Conservation (phyloP, 176 grass and related monocot species). For the Pontederia crassipes region DNA sequence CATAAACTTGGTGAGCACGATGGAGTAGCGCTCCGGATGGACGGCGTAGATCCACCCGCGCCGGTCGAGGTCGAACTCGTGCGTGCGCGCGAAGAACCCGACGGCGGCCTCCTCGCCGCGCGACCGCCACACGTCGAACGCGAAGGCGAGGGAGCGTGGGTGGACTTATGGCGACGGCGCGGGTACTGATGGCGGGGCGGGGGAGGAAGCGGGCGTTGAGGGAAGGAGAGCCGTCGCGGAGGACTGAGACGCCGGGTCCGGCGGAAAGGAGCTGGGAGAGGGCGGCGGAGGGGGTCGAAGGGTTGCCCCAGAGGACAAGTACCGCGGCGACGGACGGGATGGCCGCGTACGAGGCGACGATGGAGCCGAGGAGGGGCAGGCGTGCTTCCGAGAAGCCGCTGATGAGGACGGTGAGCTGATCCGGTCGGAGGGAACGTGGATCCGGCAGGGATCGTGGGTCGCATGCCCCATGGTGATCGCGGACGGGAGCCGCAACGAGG, state of each 20-base stretch:
- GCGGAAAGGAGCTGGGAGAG: conserved; percentile 18
- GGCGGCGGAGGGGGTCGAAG: conserved; percentile 26
- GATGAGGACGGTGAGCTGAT: conserved; percentile 70
- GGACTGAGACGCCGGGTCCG: conserved; percentile 32
- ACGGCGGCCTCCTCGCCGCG: conserved; percentile 21
- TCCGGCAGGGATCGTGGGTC: conserved; percentile 18
- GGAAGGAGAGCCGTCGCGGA: conserved; percentile 39
- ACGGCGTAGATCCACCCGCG: conserved; percentile 55
- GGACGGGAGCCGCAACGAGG: neutral
- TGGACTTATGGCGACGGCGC: conserved; percentile 41
- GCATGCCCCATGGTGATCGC: conserved; percentile 14
- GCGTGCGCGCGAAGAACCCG: conserved; percentile 72
- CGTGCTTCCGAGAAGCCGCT: conserved; percentile 63
- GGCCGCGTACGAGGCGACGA: conserved; percentile 36
- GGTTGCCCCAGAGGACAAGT: conserved; percentile 66
- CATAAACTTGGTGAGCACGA: conserved; percentile 82
- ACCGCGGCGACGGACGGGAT: conserved; percentile 50
- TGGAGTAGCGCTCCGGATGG: conserved; percentile 61
- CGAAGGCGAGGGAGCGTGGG: conserved; percentile 41
- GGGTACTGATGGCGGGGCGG: conserved; percentile 39
- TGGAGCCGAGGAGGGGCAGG: conserved; percentile 51
- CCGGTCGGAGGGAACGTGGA: conserved; percentile 22
- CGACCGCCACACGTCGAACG: conserved; percentile 41
- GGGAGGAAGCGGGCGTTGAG: conserved; percentile 90
- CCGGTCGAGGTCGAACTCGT: conserved; percentile 53